Percentiles rank a stretch among this genome's conserved stretches.
These are phyloP conservation scores for Combretum micranthum DNA, from an alignment of 345 rosid species.

Conservation along the genomic window DNA sequence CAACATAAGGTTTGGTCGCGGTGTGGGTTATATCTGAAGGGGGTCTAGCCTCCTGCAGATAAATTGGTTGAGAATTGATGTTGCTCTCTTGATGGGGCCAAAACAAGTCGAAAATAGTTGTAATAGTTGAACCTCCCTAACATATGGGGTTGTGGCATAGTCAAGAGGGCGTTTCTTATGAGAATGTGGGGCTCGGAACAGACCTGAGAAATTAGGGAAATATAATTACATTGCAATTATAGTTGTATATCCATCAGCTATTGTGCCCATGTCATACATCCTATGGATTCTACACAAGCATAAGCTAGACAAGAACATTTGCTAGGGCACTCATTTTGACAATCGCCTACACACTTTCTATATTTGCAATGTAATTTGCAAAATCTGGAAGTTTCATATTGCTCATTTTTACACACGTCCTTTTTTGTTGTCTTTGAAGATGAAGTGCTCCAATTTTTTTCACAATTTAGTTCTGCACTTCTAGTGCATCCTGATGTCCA, in stretches of 20 bases:
- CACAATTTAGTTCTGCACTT: conserved; percentile 3
- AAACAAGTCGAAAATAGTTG: no score
- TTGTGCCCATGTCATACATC: conserved; percentile 6
- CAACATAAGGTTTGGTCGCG: no score
- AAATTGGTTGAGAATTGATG: no score
- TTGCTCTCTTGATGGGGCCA: no score
- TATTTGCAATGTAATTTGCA: not conserved
- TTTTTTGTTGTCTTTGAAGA: not conserved
- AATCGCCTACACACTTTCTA: not conserved
- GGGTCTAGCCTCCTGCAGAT: no score
- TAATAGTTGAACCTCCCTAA: no score
- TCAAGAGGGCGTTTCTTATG: no score
- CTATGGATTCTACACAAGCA: not conserved
- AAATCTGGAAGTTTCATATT: conserved; percentile 9
- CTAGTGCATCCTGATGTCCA: conserved; percentile 15
- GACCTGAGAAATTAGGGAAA: no score
- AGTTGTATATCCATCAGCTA: conserved; percentile 4
- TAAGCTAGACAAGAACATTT: conserved; percentile 12
- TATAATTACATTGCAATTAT: no score
- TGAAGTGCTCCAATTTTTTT: not conserved
- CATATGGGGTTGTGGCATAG: no score
- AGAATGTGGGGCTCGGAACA: no score
- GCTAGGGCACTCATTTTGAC: conserved; percentile 18
- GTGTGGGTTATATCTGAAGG: no score
- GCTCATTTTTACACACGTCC: conserved; percentile 2